These are phyloP conservation scores for Amphicarpaea edgeworthii DNA, from an alignment of 306 rosid genomes.

Conservation along the genomic window DNA sequence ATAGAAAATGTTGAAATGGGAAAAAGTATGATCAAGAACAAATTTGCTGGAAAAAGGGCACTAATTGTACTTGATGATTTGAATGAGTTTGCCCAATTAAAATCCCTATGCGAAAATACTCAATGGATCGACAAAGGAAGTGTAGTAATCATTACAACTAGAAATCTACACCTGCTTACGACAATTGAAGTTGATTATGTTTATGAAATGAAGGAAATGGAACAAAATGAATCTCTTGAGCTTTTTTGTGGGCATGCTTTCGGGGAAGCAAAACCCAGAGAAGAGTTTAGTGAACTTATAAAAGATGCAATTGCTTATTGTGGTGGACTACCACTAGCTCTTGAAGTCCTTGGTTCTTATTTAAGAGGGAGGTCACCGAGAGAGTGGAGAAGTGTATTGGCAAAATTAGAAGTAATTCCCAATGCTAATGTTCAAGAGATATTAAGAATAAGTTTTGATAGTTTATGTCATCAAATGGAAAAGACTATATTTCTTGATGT, in stretches of 20 bases:
- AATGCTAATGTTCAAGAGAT: conserved; percentile 22
- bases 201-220: not conserved
- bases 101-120: not conserved
- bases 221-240: not conserved
- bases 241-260: conserved; percentile 53
- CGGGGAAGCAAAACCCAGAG: not conserved
- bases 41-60: not conserved
- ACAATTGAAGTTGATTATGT: not conserved
- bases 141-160: conserved; percentile 44
- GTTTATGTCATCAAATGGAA: not conserved
- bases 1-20: not conserved
- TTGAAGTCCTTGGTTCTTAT: conserved; percentile 43
- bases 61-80: conserved; percentile 38
- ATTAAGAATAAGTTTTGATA: conserved; percentile 25
- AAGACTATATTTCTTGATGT: conserved; percentile 53
- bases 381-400: no score
- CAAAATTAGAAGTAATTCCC: not conserved
- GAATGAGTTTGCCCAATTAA: not conserved
- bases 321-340: conserved; percentile 54
- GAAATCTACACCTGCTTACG: not conserved
- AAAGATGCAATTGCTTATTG: conserved; percentile 14
- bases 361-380: conserved; percentile 31
- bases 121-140: conserved; percentile 44
- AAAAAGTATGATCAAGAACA: not conserved
- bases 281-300: conserved; percentile 19